Percentiles rank a stretch among this genome's conserved stretches.
These are phyloP conservation scores for Litsea cubeba DNA, from an alignment of 164 flowering plant genomes.

Conservation along the genomic window DNA sequence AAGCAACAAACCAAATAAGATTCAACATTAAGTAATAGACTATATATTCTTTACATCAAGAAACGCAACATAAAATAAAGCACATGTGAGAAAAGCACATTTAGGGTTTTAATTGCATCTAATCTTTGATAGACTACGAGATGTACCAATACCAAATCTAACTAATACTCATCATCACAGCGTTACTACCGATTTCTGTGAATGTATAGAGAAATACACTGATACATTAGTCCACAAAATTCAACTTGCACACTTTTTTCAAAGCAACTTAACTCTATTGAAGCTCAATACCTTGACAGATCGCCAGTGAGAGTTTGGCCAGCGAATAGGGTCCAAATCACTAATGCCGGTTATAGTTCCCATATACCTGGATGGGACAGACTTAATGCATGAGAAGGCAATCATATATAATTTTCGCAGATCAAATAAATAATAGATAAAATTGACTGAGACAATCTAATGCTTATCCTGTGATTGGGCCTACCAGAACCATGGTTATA, in stretches of 20 bases:
- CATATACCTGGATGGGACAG: constrained; percentile 57
- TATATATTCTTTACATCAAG: no score
- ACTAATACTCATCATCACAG: background rate
- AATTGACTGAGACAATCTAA: background rate
- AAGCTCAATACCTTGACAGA: constrained; percentile 65
- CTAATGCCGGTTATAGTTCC: constrained; percentile 87
- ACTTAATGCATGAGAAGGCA: background rate
- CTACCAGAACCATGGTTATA: background rate
- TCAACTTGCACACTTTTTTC: background rate
- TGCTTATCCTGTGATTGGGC: background rate
- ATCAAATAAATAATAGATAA: background rate
- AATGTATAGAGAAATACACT: background rate
- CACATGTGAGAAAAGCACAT: no score
- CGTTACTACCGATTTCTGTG: background rate
- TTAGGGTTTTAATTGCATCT: no score
- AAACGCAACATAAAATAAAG: no score
- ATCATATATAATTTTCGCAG: background rate
- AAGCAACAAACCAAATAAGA: no score
- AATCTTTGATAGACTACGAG: no score
- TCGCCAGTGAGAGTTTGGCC: constrained; percentile 93
- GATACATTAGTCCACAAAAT: background rate
- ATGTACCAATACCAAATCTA: background rate
- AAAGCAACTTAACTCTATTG: background rate
- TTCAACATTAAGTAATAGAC: no score
- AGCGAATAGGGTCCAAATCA: constrained; percentile 73